Conservation (phyloP, 2,329 filamentous ascomycete genomes). For the Aureobasidium sp. region DNA sequence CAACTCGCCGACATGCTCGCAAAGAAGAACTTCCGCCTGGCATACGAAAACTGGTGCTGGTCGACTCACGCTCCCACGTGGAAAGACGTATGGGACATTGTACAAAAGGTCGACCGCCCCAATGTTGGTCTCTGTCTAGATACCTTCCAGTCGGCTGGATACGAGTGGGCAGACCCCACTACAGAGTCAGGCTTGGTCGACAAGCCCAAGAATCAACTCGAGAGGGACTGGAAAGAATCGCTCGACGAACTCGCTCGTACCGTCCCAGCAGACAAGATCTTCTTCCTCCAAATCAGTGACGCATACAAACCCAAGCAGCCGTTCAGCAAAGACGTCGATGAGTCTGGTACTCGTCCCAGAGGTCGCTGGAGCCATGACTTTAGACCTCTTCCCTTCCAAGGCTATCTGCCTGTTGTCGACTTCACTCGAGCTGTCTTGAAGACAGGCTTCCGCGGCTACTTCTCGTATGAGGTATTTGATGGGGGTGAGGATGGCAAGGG, state of each 20-base stretch:
- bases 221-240: conserved; percentile 43
- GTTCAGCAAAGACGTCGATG: conserved; percentile 43
- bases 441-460: conserved; percentile 61
- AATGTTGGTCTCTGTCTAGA: conserved; percentile 72
- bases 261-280: conserved; percentile 64
- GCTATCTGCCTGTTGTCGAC: conserved; percentile 61
- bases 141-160: conserved; percentile 67
- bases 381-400: conserved; percentile 62
- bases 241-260: conserved; percentile 50
- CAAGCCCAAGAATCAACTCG: conserved; percentile 16
- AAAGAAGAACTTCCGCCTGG: conserved; percentile 52
- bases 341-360: conserved; percentile 51
- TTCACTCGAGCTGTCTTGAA: conserved; percentile 58
- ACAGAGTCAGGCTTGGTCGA: conserved; percentile 55
- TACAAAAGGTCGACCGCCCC: conserved; percentile 52
- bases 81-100: conserved; percentile 64
- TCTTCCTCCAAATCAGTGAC: conserved; percentile 66
- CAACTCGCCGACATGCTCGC: conserved; percentile 58
- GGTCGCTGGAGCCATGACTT: conserved; percentile 66
- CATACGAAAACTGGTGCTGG: conserved; percentile 83
- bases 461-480: conserved; percentile 67
- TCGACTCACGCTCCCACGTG: conserved; percentile 62
- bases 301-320: conserved; percentile 58
- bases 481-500: conserved; percentile 48
- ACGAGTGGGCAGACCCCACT: conserved; percentile 67